phyloP scores from a whole-genome alignment of 2,329 filamentous ascomycete species.

The Phaeosphaeria sp. region DNA sequence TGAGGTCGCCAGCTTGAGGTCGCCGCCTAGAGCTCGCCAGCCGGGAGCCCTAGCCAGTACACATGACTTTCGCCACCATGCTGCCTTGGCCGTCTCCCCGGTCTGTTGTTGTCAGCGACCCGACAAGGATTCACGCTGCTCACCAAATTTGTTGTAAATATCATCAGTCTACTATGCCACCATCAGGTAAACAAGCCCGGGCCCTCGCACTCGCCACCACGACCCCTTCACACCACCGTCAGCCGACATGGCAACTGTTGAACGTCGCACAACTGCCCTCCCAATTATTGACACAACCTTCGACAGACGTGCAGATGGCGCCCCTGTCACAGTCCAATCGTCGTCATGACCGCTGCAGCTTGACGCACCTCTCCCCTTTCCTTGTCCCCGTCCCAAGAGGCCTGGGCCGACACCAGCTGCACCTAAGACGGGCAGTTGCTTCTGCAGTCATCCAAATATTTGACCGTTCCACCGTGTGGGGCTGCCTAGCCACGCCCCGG shows the following conservation, averaged over 20 bases:
- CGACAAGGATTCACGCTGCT: constrained; percentile 5
- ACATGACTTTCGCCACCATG: constrained; percentile 3
- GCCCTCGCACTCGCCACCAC: too few relatives aligned
- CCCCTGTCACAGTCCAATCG: constrained; percentile 24
- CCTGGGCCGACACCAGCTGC: constrained; percentile 32
- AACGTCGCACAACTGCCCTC: constrained; percentile 15
- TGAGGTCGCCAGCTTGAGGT: too few relatives aligned
- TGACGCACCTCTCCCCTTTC: constrained; percentile 9
- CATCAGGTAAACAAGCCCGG: neutral
- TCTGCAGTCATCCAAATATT: constrained; percentile 17
- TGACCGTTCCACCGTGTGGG: constrained; percentile 14
- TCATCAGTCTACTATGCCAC: too few relatives aligned
- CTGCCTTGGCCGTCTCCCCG: constrained; percentile 4
- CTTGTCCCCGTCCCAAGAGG: constrained; percentile 19
- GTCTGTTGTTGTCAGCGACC: constrained; percentile 14
- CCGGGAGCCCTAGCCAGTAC: constrained; percentile 2
- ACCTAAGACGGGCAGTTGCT: constrained; percentile 14
- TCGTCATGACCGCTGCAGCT: constrained; percentile 12
- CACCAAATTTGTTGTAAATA: neutral
- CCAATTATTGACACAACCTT: constrained; percentile 12
- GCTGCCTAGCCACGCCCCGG: neutral
- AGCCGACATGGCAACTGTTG: constrained; percentile 10
- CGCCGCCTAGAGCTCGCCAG: too few relatives aligned
- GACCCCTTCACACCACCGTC: constrained; percentile 19
- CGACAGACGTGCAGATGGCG: constrained; percentile 24